Evolutionary conservation across 805 yeast species (phyloP), one percentile per base, ranked within the genome.

Genomic region (Debaryomyces prosopidis): DNA sequence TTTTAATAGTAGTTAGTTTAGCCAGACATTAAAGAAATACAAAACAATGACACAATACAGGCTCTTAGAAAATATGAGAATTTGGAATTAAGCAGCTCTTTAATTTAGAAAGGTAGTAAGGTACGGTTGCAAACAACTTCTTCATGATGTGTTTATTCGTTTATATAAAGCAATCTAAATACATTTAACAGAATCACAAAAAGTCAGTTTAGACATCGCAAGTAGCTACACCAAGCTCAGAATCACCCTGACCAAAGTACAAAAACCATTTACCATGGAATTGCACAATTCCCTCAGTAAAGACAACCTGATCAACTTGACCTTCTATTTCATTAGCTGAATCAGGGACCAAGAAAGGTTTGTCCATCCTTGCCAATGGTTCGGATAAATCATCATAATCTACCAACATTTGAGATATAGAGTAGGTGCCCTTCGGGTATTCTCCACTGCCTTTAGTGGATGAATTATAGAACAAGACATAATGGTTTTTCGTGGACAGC

Each of bases 221-320:
- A n/a, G 63, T 62, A 20, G 76, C 76, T 14, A 71, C 76, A 1
- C 76, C 75, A 41, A 71, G 54, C 44, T 67, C 70, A 3, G 68
- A 58, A 48, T 71, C 76, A 9, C 73, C 75, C 49, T 71, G 73
- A n/a, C 76, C 76, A 46, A 48, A 71, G 51, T 71, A 71, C 16
- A 71, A 53, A 27, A 70, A 59, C 76, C 76, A 71, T 42, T 66
- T 53, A 10, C 71, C 73, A 31, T 65, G 57, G 47, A 68, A 71
- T 46, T 71, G 75, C 3, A 71, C 76, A 15, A 71, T 48, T 0
- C 76, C 76, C 46, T 69, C 75, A 45, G 73, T 67, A 47, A 71
- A 71, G 4, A 71, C 76, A 32, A 71, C 76, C 38, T 63, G 57
- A 49, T 70, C 59, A 17, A 71, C 76, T 48, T 69, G 75, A 2